A percentile compares a stretch with the other conserved stretches of the same genome.
These are phyloP conservation scores for Clonostachys solani DNA, from an alignment of 2,329 filamentous ascomycete species.

Conservation along the genomic window DNA sequence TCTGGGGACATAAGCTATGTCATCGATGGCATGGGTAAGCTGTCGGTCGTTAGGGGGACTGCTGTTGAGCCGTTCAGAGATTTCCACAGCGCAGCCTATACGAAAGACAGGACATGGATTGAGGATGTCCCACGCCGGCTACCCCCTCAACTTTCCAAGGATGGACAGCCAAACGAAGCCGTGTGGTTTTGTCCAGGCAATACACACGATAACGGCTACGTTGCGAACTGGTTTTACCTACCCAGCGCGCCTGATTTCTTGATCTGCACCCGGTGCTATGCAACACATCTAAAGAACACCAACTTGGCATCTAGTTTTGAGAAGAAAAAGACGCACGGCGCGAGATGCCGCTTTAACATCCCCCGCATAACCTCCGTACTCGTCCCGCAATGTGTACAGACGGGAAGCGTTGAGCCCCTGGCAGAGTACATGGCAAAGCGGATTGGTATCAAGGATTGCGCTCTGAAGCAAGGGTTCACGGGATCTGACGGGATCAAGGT, in stretches of 20 bases:
- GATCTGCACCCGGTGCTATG: slow-evolving; percentile 35
- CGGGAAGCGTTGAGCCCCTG: slow-evolving; percentile 13
- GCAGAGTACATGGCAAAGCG: slow-evolving; percentile 20
- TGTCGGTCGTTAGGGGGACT: background rate
- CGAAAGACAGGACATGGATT: background rate
- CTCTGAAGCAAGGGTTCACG: slow-evolving; percentile 10
- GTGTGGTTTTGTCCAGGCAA: slow-evolving; percentile 19
- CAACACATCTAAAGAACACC: slow-evolving; percentile 25
- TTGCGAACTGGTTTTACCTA: slow-evolving; percentile 18
- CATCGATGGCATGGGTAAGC: background rate
- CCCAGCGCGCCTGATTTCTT: slow-evolving; percentile 18
- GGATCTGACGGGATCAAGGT: slow-evolving; percentile 20
- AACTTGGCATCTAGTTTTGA: slow-evolving; percentile 20
- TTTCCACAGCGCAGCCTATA: background rate
- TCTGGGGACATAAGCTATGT: background rate
- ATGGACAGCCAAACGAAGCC: slow-evolving; percentile 12
- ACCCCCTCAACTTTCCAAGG: slow-evolving; percentile 7
- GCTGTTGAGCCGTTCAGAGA: background rate
- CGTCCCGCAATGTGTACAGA: slow-evolving; percentile 21
- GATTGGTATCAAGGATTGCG: slow-evolving; percentile 18
- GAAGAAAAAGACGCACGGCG: slow-evolving; percentile 9
- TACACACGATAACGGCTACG: slow-evolving; percentile 17
- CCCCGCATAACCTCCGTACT: slow-evolving; percentile 25
- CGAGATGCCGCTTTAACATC: slow-evolving; percentile 21
- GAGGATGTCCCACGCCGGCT: background rate